Evolutionary conservation across 169 alveolate genomes (phyloP).

Genomic region (Perkinsus marinus): DNA sequence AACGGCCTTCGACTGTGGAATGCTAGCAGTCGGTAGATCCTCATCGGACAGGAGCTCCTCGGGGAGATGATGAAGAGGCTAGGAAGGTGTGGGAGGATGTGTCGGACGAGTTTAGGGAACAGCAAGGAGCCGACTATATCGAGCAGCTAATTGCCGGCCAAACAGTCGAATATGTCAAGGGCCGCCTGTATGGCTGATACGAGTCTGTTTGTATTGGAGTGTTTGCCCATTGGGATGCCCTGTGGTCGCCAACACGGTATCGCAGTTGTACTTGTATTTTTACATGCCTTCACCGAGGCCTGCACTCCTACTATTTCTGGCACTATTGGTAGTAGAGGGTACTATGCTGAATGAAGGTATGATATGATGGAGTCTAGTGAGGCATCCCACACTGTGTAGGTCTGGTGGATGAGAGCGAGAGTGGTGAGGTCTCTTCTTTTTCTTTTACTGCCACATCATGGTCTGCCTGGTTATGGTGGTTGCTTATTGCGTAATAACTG

Average conservation of each 20-base stretch:
- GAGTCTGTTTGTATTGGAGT: too few relatives aligned
- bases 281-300: too few relatives aligned
- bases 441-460: background rate
- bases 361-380: too few relatives aligned
- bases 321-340: too few relatives aligned
- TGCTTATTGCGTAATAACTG: slow-evolving; percentile 2
- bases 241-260: too few relatives aligned
- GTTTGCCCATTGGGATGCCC: too few relatives aligned
- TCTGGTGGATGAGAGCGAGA: too few relatives aligned
- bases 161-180: background rate
- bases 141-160: background rate
- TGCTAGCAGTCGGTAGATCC: background rate
- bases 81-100: background rate
- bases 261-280: too few relatives aligned
- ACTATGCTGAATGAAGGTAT: too few relatives aligned
- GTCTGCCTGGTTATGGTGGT: slow-evolving; percentile 14
- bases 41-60: background rate
- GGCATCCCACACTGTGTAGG: too few relatives aligned
- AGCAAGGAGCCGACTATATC: background rate
- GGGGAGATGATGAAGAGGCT: background rate
- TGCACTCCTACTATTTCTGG: too few relatives aligned
- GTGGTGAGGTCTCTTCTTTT: background rate
- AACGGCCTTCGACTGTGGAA: background rate
- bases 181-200: too few relatives aligned
- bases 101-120: background rate